These are phyloP conservation scores for Millerozyma acaciae DNA, from an alignment of 805 yeast species.

Conservation along the genomic window DNA sequence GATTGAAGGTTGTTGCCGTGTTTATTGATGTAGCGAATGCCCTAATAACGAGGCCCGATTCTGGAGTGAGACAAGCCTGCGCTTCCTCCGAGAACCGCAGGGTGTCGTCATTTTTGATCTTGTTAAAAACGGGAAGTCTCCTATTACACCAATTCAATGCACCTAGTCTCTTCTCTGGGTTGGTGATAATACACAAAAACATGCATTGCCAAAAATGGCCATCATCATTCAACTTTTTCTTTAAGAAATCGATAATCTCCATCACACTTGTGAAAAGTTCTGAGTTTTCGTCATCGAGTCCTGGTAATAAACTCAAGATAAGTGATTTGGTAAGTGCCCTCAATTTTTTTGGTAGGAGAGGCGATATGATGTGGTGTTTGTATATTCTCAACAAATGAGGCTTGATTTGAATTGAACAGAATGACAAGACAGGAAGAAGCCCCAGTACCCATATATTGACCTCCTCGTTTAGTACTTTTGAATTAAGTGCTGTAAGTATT, in stretches of 20 bases:
- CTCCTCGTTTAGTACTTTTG: slow-evolving; percentile 48
- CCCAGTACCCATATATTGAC: slow-evolving; percentile 89
- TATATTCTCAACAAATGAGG: slow-evolving; percentile 68
- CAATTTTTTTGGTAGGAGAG: slow-evolving; percentile 40
- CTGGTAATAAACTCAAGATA: slow-evolving; percentile 72
- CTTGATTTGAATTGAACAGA: slow-evolving; percentile 84
- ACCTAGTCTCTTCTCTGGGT: slow-evolving; percentile 78
- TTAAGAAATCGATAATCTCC: slow-evolving; percentile 56
- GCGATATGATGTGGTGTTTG: slow-evolving; percentile 47
- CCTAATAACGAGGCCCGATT: slow-evolving; percentile 72
- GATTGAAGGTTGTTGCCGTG: slow-evolving; percentile 27
- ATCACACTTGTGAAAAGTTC: slow-evolving; percentile 70
- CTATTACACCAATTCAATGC: slow-evolving; percentile 73
- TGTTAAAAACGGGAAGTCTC: slow-evolving; percentile 58
- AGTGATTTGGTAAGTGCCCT: slow-evolving; percentile 63
- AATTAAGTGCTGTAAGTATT: slow-evolving; percentile 63
- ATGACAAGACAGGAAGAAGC: slow-evolving; percentile 80
- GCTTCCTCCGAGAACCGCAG: slow-evolving; percentile 45
- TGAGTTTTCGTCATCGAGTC: slow-evolving; percentile 87
- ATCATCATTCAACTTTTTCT: slow-evolving; percentile 56
- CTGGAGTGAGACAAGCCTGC: slow-evolving; percentile 62
- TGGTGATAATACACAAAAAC: slow-evolving; percentile 69
- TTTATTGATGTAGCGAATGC: slow-evolving; percentile 69
- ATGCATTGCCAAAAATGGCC: slow-evolving; percentile 83
- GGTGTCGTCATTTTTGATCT: slow-evolving; percentile 20